Evolutionary conservation across 1,284 basidiomycete species (phyloP), one percentile per base, ranked within the genome.

Genomic region (Austroboletus niveus): DNA sequence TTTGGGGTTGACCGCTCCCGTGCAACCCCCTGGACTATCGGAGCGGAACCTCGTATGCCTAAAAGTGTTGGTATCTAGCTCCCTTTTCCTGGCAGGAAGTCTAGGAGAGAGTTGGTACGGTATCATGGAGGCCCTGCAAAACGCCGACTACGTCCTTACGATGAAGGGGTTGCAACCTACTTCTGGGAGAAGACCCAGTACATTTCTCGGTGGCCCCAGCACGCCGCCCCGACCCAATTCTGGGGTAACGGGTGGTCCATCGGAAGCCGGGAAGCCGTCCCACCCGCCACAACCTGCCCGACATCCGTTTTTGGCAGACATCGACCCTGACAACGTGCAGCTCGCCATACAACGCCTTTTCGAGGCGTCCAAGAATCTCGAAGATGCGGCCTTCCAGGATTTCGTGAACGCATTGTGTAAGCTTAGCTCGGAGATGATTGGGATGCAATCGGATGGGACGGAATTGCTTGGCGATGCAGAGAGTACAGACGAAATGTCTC

Each of bases 31-130:
- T 0, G 84, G 85, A 4, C 71, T 99, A 12, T 93, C 89, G 0
- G 87, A 93, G 56, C 79, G 95, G 31, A 99, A 98, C 63, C 76
- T 97, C 57, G 90, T 93, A 0, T 98, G 94, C 64, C 71, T 98
- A 49, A 91, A 91, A 57, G 88, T 92, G 1, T 75, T 95, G 44
- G 77, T 97, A 10, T 78, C 82, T 0, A 88, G 89, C 53, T 85
- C 90, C 0, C 75, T 92, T 47, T 90, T 90, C 62, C 80, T 98
- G 4, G 90, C 91, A 0, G 89, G 89, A 0, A 89, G 85, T 49
- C 79, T 98, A 1, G 93, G 87, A 10, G 79, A 84, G 36, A 92
- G 89, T 56, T 99, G 96, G 96, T 94, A 92, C 65, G 81, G 88
- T 42, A 82, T 98, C 8, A 78, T 99, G 43, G 94, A 97, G 64